Base-by-base conservation (phyloP, 305 asterid genomes). In the Galium porrigens region DNA sequence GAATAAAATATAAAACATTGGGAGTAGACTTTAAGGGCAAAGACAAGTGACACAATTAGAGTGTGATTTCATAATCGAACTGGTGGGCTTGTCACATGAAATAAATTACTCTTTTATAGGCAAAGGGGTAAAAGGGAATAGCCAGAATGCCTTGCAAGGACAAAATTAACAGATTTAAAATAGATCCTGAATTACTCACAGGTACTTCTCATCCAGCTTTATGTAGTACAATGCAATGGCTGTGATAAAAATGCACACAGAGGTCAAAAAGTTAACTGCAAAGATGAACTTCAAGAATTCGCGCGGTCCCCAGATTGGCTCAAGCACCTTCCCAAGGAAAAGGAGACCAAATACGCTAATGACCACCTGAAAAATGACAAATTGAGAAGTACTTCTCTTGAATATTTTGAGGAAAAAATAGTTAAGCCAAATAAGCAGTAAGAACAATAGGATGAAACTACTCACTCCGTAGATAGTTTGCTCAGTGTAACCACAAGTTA, bases 301-400 rank as follows among this genome's bases (percentile, higher is more conserved):
- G 72, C 87, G 79, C 58, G 95, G 80, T 64, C 97, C 97, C 97
- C 97, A 90, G 39, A 90, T 84, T 74, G 97, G 94, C 70, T 90
- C 92, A 52, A 90, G 97, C 76, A 87, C 80, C 85, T 85, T 90
- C 75, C 97, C 97, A 48, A 85, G 73, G 76, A 80, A 82, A 83
- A 90, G 95, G 63, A 87, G 90, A 61, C 97, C 95, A 68, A 85
- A 36, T 46, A 83, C 83, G 81, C 95, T 87, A 76, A 85, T 71
- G 70, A 84, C 64, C 74, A 80, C 82, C 95, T 90, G 94, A 68
- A 85, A 61, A 79, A 71, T 34, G 58, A 53, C 44, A 56, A 20
- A 64, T 11, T 59, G 44, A 34, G 20, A 55, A 68, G 69, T 67
- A 53, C 48, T 65, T 71, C 42, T 61, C 9, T 27, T 20, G 30